Conservation (phyloP, 352 stramenopile genomes). For the Thraustochytrium striatum region DNA sequence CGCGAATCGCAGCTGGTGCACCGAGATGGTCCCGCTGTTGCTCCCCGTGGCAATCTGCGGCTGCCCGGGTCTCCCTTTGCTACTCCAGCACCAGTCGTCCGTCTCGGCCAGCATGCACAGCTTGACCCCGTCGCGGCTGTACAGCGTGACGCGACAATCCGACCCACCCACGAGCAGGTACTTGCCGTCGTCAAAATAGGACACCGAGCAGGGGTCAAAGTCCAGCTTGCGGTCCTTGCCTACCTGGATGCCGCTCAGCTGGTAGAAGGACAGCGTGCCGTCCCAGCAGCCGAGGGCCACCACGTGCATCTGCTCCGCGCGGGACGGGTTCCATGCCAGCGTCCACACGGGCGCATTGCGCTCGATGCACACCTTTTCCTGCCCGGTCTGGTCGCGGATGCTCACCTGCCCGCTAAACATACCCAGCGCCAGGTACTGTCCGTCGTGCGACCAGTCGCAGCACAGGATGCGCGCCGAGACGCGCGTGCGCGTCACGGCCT, state of each 20-base stretch:
- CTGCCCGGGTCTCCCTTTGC: constrained; percentile 68
- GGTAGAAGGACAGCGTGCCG: constrained; percentile 81
- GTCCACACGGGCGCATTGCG: constrained; percentile 75
- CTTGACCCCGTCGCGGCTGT: constrained; percentile 64
- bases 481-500: constrained; percentile 88
- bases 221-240: constrained; percentile 76
- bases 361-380: constrained; percentile 82
- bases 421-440: constrained; percentile 80
- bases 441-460: constrained; percentile 83
- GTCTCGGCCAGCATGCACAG: constrained; percentile 64
- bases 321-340: constrained; percentile 71
- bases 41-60: constrained; percentile 76
- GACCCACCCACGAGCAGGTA: constrained; percentile 82
- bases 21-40: constrained; percentile 73
- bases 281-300: constrained; percentile 89
- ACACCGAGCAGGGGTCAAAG: constrained; percentile 84
- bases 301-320: constrained; percentile 72
- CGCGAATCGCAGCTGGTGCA: constrained; percentile 80
- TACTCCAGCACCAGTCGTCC: constrained; percentile 84
- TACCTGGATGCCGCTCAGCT: constrained; percentile 70
- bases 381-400: constrained; percentile 81
- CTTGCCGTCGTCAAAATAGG: constrained; percentile 81
- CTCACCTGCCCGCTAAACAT: constrained; percentile 81
- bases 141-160: constrained; percentile 76
- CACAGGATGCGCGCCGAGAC: constrained; percentile 85